Evolutionary conservation across 192 early-diverging fungal genomes (phyloP).

Genomic region (Entomortierella chlamydospora): DNA sequence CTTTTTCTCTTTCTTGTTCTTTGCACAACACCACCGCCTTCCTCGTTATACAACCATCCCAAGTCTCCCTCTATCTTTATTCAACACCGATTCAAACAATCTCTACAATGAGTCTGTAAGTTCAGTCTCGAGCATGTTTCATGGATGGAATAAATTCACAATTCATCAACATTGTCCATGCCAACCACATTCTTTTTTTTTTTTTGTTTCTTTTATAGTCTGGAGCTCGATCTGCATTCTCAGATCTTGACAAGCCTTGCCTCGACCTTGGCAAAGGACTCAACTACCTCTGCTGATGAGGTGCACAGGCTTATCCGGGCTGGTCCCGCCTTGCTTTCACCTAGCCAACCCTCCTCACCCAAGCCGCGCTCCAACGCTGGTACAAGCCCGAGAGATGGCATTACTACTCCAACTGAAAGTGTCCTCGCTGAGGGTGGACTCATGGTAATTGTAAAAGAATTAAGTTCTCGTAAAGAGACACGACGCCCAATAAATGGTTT

Average conservation of each 20-base stretch:
- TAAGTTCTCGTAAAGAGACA: not conserved
- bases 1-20: not conserved
- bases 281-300: slow-evolving; percentile 57
- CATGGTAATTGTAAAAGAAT: slow-evolving; percentile 14
- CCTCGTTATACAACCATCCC: not conserved
- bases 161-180: not conserved
- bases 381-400: not conserved
- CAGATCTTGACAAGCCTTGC: slow-evolving; percentile 63
- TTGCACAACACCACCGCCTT: not conserved
- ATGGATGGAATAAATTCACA: not conserved
- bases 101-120: slow-evolving; percentile 12
- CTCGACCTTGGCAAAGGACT: slow-evolving; percentile 59
- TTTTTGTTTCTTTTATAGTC: slow-evolving; percentile 23
- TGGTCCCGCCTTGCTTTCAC: slow-evolving; percentile 53
- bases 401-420: slow-evolving; percentile 14
- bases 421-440: slow-evolving; percentile 33
- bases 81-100: not conserved
- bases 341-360: slow-evolving; percentile 26
- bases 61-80: no score
- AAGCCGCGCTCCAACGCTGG: slow-evolving; percentile 12
- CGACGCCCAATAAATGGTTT: not conserved
- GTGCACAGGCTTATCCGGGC: slow-evolving; percentile 53
- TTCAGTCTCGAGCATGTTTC: not conserved
- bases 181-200: not conserved
- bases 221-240: slow-evolving; percentile 65